A percentile compares a stretch with the other conserved stretches of the same genome.
Evolutionary conservation across 768 basidiomycete genomes (phyloP).

Genomic region (Naganishia onofrii): DNA sequence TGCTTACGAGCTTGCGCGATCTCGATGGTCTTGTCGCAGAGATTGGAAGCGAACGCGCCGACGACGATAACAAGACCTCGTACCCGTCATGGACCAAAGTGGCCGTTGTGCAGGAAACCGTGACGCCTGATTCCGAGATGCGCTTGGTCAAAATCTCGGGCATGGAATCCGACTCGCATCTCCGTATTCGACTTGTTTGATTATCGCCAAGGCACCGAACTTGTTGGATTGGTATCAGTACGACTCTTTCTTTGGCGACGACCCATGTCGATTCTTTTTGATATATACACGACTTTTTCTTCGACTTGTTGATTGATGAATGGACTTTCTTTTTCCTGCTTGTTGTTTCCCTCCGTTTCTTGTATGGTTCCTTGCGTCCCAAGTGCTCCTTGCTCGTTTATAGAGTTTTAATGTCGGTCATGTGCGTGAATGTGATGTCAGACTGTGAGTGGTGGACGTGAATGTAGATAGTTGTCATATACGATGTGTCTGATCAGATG

Average conservation of each 20-base stretch:
- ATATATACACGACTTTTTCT: neutral
- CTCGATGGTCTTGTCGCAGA: neutral
- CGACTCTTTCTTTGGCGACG: neutral
- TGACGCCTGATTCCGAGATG: slow-evolving; percentile 2
- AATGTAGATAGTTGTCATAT: neutral
- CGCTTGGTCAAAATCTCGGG: neutral
- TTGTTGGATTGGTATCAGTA: neutral
- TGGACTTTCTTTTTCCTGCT: neutral
- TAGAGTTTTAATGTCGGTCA: neutral
- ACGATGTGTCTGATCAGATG: neutral
- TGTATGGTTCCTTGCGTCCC: neutral
- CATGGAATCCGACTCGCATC: neutral
- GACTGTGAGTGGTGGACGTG: neutral
- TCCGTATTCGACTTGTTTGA: slow-evolving; percentile 19
- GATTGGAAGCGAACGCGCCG: neutral
- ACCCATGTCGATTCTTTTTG: neutral
- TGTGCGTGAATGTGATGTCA: neutral
- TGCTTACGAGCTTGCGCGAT: slow-evolving; percentile 4
- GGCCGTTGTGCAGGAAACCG: neutral
- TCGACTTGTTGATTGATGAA: neutral
- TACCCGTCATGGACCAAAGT: neutral
- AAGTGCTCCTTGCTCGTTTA: neutral
- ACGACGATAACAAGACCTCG: neutral
- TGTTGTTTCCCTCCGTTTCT: neutral
- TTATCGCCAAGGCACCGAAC: neutral